Conservation (phyloP, 306 rosid genomes). For the Hippophae tibetana region DNA sequence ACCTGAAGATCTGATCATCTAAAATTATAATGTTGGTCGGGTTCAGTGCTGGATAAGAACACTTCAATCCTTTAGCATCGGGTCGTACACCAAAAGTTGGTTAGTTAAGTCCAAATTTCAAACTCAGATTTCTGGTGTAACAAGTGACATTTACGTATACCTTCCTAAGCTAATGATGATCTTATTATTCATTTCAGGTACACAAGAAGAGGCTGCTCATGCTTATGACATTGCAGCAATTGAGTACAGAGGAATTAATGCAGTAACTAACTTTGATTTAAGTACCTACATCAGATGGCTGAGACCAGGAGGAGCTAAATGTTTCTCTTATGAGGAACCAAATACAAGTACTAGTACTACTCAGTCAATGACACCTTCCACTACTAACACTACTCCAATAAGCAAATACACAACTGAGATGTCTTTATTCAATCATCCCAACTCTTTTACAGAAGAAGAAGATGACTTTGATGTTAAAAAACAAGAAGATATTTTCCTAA, state of each 20-base stretch:
- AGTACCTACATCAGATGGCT: conserved; percentile 41
- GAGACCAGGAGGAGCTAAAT: conserved; percentile 25
- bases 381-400: conserved; percentile 19
- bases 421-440: conserved; percentile 17
- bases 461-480: conserved; percentile 17
- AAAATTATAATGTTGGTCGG: too few relatives aligned
- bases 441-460: conserved; percentile 22
- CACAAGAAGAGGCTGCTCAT: conserved; percentile 43
- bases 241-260: conserved; percentile 39
- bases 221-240: conserved; percentile 45
- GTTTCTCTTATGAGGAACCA: conserved; percentile 27
- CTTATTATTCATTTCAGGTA: conserved; percentile 21
- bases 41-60: too few relatives aligned
- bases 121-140: too few relatives aligned
- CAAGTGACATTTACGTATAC: too few relatives aligned
- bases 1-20: too few relatives aligned
- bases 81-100: too few relatives aligned
- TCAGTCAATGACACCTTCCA: conserved; percentile 11
- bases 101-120: too few relatives aligned
- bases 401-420: conserved; percentile 17
- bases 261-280: conserved; percentile 39
- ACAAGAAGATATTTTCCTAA: conserved; percentile 18
- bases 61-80: too few relatives aligned
- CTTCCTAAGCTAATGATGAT: neutral
- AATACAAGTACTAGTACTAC: neutral